Percentiles rank a stretch among this genome's conserved stretches.
Conservation (phyloP, 345 rosid species). For the Stellera chamaejasme region DNA sequence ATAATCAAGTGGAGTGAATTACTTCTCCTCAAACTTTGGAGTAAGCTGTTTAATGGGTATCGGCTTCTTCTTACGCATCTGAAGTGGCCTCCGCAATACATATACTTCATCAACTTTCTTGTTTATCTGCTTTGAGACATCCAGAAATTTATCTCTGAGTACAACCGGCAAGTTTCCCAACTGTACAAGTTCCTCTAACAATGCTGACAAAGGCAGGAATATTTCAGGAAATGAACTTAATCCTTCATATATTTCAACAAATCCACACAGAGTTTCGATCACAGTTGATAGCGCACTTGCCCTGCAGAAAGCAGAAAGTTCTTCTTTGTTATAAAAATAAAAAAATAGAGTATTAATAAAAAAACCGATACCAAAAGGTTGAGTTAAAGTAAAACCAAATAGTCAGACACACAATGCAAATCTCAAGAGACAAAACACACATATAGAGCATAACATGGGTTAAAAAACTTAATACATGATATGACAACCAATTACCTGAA, state of each 20-base stretch:
- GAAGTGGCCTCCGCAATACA: conserved; percentile 54
- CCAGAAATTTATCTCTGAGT: conserved; percentile 40
- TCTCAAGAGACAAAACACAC: background rate
- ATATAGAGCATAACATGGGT: too few species aligned
- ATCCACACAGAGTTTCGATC: conserved; percentile 60
- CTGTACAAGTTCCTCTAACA: conserved; percentile 43
- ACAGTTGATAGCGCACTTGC: conserved; percentile 51
- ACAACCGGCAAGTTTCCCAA: conserved; percentile 44
- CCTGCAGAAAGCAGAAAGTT: conserved; percentile 27
- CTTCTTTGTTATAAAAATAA: too few species aligned
- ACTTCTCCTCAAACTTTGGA: conserved; percentile 85
- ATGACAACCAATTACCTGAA: conserved; percentile 48
- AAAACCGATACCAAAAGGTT: too few species aligned
- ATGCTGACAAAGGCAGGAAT: conserved; percentile 50
- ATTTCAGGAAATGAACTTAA: conserved; percentile 74
- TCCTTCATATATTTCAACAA: conserved; percentile 39
- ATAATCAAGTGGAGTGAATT: conserved; percentile 3
- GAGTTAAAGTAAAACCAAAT: too few species aligned
- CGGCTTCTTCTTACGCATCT: conserved; percentile 77
- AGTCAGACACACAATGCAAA: background rate
- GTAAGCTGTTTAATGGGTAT: conserved; percentile 53
- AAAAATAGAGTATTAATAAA: too few species aligned
- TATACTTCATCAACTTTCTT: conserved; percentile 42
- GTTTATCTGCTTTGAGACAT: conserved; percentile 43
- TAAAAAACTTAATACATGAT: too few species aligned